A percentile compares a stretch with the other conserved stretches of the same genome.
These are phyloP conservation scores for Lophiotrema nucula DNA, from an alignment of 495 filamentous ascomycete genomes.

Conservation along the genomic window DNA sequence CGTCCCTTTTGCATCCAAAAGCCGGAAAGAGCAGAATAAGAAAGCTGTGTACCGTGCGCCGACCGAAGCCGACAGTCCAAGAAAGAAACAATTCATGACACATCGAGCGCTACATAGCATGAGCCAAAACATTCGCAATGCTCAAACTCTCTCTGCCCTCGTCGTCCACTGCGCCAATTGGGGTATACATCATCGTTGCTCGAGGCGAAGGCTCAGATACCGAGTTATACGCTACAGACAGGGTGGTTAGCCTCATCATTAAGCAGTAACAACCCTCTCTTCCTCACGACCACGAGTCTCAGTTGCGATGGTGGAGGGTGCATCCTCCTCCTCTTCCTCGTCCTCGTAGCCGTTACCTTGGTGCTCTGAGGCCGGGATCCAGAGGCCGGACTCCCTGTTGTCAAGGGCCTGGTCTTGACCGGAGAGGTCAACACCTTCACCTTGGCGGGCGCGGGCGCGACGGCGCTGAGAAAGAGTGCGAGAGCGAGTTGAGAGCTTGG, in stretches of 20 bases:
- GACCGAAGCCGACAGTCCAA: too few species aligned
- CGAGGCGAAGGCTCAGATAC: conserved; percentile 1
- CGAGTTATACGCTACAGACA: neutral
- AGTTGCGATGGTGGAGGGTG: conserved; percentile 53
- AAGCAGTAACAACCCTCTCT: conserved; percentile 47
- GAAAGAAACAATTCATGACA: too few species aligned
- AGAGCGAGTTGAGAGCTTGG: conserved; percentile 79
- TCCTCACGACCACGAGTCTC: conserved; percentile 61
- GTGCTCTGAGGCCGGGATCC: conserved; percentile 84
- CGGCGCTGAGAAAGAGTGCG: conserved; percentile 84
- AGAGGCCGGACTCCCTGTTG: conserved; percentile 74
- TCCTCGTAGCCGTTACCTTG: conserved; percentile 54
- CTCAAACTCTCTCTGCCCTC: neutral
- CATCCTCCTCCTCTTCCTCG: conserved; percentile 64
- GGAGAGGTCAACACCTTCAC: conserved; percentile 74
- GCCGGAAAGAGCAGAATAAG: too few species aligned
- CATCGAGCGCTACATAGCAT: too few species aligned
- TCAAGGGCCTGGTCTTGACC: conserved; percentile 80
- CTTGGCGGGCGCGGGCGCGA: conserved; percentile 59
- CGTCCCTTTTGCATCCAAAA: too few species aligned
- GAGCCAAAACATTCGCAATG: too few species aligned
- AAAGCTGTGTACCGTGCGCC: too few species aligned
- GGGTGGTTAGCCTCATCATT: neutral
- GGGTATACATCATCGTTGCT: conserved; percentile 17
- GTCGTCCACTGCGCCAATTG: neutral